Conservation (phyloP, 306 rosid species). For the Gynostemma pentaphyllum region DNA sequence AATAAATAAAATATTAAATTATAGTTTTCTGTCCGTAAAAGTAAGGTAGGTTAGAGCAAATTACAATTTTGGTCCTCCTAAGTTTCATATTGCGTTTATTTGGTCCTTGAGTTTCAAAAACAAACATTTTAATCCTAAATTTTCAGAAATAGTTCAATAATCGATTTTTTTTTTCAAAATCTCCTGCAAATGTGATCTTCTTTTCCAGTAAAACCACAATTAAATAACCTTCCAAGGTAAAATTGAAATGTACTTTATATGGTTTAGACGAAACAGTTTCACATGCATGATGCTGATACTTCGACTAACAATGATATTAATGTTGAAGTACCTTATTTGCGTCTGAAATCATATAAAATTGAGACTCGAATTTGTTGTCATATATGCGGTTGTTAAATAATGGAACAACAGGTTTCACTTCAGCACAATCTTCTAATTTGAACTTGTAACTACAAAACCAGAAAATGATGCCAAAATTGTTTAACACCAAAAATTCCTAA, state of each 20-base stretch:
- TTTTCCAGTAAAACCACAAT: no score
- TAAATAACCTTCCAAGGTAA: background rate
- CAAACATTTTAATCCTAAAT: no score
- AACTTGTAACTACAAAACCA: conserved; percentile 70
- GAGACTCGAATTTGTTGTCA: conserved; percentile 89
- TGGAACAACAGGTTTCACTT: conserved; percentile 73
- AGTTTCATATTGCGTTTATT: no score
- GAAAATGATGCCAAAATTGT: conserved; percentile 10
- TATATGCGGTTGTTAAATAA: conserved; percentile 74
- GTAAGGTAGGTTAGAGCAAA: no score
- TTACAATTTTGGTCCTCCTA: no score
- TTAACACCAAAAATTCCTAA: conserved; percentile 11
- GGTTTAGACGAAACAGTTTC: background rate
- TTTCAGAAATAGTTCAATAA: no score
- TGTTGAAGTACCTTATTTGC: conserved; percentile 54
- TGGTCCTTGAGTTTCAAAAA: no score
- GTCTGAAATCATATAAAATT: conserved; percentile 84
- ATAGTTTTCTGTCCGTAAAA: no score
- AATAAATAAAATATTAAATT: conserved; percentile 8
- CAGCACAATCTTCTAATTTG: conserved; percentile 85
- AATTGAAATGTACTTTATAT: background rate
- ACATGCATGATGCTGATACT: background rate
- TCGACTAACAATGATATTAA: conserved; percentile 13
- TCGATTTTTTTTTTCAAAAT: no score
- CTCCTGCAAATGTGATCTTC: no score